Evolutionary conservation across 2,329 filamentous ascomycete genomes (phyloP).

Genomic region (Fusarium guadeloupense): DNA sequence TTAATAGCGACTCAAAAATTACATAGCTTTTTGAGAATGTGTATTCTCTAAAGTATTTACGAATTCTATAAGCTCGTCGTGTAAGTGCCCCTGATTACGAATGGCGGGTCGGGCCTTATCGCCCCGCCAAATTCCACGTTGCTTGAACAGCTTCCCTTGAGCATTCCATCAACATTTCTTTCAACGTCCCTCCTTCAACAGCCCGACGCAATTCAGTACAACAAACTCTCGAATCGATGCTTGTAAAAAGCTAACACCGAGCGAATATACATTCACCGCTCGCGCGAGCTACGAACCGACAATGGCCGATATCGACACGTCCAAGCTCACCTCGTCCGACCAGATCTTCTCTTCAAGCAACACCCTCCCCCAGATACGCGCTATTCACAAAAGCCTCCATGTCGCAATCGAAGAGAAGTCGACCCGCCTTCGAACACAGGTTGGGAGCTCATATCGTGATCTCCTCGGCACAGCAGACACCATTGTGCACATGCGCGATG

Average conservation of each 20-base stretch:
- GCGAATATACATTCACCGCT: background rate
- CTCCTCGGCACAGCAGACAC: constrained; percentile 90
- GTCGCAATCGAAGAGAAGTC: constrained; percentile 70
- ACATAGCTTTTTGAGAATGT: background rate
- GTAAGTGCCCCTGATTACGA: constrained; percentile 8
- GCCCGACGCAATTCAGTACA: constrained; percentile 1
- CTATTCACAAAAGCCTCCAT: constrained; percentile 69
- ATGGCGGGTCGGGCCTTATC: constrained; percentile 21
- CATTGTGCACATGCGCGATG: constrained; percentile 87
- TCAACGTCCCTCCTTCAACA: constrained; percentile 11
- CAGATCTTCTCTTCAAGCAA: constrained; percentile 65
- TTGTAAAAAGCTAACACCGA: background rate
- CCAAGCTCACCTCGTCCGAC: constrained; percentile 58
- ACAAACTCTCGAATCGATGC: constrained; percentile 21
- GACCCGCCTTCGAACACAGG: constrained; percentile 68
- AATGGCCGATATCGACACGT: constrained; percentile 59
- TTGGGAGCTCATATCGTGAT: constrained; percentile 80
- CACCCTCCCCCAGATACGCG: constrained; percentile 70
- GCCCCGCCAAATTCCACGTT: constrained; percentile 42
- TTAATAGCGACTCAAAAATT: constrained; percentile 27
- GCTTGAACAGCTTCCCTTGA: constrained; percentile 33
- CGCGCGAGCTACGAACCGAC: constrained; percentile 21
- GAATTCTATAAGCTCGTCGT: background rate
- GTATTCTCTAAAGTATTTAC: background rate
- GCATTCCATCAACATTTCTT: constrained; percentile 3